Percentiles rank a stretch among this genome's conserved stretches.
These are phyloP conservation scores for Starmerella stigmatis DNA, from an alignment of 805 yeast genomes.

Conservation along the genomic window DNA sequence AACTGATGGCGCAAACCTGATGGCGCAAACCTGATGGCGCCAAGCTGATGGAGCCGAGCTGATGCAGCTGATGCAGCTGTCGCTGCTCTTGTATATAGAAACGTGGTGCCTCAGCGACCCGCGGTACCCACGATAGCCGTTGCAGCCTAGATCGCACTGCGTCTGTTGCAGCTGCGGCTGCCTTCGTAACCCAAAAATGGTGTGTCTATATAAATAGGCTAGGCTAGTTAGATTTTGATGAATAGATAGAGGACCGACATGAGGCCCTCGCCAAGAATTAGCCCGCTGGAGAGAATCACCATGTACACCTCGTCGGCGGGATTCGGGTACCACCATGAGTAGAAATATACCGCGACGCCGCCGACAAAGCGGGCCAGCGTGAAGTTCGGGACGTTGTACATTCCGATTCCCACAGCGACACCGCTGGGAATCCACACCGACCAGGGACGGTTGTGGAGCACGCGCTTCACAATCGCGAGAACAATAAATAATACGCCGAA, in stretches of 20 bases:
- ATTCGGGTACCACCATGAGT: constrained; percentile 17
- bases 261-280: constrained; percentile 89
- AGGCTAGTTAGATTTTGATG: constrained; percentile 38
- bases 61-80: no score
- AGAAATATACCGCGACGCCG: constrained; percentile 59
- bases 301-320: constrained; percentile 52
- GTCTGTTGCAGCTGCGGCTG: no score
- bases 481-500: constrained; percentile 61
- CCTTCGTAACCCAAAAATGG: no score
- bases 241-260: constrained; percentile 74
- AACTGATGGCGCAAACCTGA: no score
- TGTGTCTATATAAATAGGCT: no score
- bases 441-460: constrained; percentile 13
- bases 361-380: constrained; percentile 90
- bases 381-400: constrained; percentile 86
- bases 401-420: constrained; percentile 94
- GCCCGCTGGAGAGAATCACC: constrained; percentile 84
- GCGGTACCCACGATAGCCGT: no score
- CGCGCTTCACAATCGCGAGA: constrained; percentile 41
- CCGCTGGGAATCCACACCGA: constrained; percentile 71
- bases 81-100: no score
- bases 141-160: no score
- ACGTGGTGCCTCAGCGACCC: no score
- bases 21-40: no score
- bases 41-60: no score